phyloP scores from a whole-genome alignment of 2,329 filamentous ascomycete species.

The Colletotrichum orbiculare region DNA sequence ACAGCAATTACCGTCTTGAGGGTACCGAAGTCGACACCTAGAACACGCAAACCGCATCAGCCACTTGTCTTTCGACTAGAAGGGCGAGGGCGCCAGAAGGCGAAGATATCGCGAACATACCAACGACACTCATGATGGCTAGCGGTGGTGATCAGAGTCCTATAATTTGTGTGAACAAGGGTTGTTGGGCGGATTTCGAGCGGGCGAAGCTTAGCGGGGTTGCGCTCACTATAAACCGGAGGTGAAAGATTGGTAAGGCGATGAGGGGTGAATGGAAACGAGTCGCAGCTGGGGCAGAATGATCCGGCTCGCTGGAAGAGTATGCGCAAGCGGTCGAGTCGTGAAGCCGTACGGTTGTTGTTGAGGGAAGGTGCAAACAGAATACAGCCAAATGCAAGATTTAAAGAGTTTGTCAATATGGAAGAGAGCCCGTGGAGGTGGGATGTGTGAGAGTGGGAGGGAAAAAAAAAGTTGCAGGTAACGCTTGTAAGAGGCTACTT shows the following conservation, averaged over 20 bases:
- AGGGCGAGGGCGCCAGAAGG: conserved; percentile 1
- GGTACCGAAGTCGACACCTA: conserved; percentile 93
- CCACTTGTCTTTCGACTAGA: background rate
- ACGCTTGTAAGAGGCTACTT: background rate
- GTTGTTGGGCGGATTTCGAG: conserved; percentile 12
- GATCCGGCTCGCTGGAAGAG: conserved; percentile 32
- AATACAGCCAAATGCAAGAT: conserved; percentile 29
- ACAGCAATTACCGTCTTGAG: conserved; percentile 98
- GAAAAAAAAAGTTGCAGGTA: conserved; percentile 35
- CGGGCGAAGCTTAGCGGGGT: conserved; percentile 24
- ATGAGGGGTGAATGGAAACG: conserved; percentile 7
- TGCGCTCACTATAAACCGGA: conserved; percentile 34
- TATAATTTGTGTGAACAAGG: conserved; percentile 31
- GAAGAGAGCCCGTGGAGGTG: conserved; percentile 33
- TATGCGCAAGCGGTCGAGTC: conserved; percentile 35
- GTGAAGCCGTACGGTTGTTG: conserved; percentile 23
- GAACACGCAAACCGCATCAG: conserved; percentile 35
- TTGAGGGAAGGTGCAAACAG: conserved; percentile 17
- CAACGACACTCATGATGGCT: conserved; percentile 66
- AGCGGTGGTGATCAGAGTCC: conserved; percentile 36
- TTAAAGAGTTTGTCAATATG: conserved; percentile 36
- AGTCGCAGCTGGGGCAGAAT: conserved; percentile 3
- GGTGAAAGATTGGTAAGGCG: background rate
- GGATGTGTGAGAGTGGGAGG: conserved; percentile 30
- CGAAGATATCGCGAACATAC: conserved; percentile 49